phyloP scores from a whole-genome alignment of 2,329 filamentous ascomycete genomes.

The Sarocladium brachiariae region DNA sequence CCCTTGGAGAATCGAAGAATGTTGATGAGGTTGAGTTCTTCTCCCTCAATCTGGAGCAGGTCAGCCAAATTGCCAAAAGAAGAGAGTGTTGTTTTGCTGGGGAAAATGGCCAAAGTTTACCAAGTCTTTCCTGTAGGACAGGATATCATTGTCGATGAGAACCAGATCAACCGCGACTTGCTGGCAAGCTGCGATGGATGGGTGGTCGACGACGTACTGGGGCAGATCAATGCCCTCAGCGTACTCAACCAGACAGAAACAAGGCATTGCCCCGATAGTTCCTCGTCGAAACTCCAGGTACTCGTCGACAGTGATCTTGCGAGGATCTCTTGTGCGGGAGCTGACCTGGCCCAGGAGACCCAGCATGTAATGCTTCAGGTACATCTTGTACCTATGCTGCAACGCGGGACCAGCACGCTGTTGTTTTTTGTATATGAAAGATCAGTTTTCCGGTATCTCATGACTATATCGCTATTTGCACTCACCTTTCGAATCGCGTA shows the following conservation, averaged over 20 bases:
- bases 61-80: no score
- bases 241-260: slow-evolving; percentile 6
- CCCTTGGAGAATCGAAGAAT: slow-evolving; percentile 5
- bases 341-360: slow-evolving; percentile 1
- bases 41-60: not conserved
- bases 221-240: slow-evolving; percentile 7
- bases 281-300: slow-evolving; percentile 2
- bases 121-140: slow-evolving; percentile 4
- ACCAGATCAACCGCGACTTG: slow-evolving; percentile 3
- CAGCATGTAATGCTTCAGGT: slow-evolving; percentile 7
- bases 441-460: no score
- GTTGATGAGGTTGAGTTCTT: slow-evolving; percentile 7
- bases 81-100: no score
- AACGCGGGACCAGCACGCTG: slow-evolving; percentile 1
- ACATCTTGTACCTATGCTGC: slow-evolving; percentile 8
- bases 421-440: no score
- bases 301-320: slow-evolving; percentile 5
- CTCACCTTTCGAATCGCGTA: slow-evolving; percentile 4
- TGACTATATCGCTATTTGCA: no score
- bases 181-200: not conserved
- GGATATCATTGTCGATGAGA: slow-evolving; percentile 3
- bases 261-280: slow-evolving; percentile 6
- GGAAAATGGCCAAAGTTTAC: not conserved
- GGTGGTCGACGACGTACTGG: slow-evolving; percentile 1
- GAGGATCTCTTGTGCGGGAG: slow-evolving; percentile 1